Conservation (phyloP, 345 rosid species). For the Gossypium thurberi region DNA sequence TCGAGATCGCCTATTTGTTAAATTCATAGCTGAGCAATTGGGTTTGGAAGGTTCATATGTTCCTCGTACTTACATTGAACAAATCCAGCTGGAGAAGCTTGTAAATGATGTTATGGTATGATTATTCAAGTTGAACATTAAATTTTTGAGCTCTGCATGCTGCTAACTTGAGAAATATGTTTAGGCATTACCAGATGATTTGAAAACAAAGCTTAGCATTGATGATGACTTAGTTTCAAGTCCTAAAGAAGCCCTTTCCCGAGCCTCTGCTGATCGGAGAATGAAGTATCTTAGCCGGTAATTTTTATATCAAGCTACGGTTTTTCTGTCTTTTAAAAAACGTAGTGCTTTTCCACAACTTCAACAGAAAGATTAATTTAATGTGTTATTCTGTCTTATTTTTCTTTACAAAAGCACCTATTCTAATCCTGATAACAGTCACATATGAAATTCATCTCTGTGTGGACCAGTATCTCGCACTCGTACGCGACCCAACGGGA, state of each 20-base stretch:
- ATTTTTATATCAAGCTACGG: slow-evolving; percentile 7
- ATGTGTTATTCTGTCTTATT: neutral
- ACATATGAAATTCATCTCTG: neutral
- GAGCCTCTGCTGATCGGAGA: slow-evolving; percentile 93
- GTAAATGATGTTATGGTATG: slow-evolving; percentile 95
- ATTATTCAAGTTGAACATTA: slow-evolving; percentile 7
- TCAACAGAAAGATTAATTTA: neutral
- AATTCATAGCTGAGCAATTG: slow-evolving; percentile 65
- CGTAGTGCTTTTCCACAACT: neutral
- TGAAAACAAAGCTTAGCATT: slow-evolving; percentile 85
- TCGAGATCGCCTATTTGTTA: slow-evolving; percentile 67
- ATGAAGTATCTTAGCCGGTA: slow-evolving; percentile 91
- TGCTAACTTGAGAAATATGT: slow-evolving; percentile 28
- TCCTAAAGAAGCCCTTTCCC: slow-evolving; percentile 96
- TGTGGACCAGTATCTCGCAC: slow-evolving; percentile 52
- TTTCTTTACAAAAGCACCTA: neutral
- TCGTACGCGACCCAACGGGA: slow-evolving; percentile 67
- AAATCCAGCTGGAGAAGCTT: slow-evolving; percentile 96
- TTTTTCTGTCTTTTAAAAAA: neutral
- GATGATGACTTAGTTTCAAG: slow-evolving; percentile 83
- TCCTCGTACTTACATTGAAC: slow-evolving; percentile 93
- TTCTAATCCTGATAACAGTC: neutral
- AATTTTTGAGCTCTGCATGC: slow-evolving; percentile 10
- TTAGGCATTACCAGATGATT: slow-evolving; percentile 94
- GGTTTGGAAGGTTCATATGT: slow-evolving; percentile 85